Base-by-base conservation (phyloP, 371 early-diverging fungal genomes). In the Mortierella sp. region DNA sequence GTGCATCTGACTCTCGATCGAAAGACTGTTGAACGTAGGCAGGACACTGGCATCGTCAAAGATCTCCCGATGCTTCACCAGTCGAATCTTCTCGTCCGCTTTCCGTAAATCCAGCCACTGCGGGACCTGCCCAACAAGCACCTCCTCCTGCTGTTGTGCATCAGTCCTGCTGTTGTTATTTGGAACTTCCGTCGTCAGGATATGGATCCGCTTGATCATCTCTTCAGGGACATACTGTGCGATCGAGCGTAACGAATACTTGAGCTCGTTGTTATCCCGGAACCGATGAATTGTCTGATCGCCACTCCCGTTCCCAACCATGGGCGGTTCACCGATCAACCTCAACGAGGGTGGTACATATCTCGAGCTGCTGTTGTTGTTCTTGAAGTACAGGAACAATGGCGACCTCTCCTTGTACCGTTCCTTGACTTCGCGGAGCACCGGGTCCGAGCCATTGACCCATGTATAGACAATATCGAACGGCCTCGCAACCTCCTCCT, bases 401-500 rank as follows among this genome's bases (percentile, higher is more conserved):
- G 77, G 70, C 10, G 80, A 80, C 5, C 19, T 75, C 11, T 31
- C 71, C 53, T 81, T 61, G 48, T 73, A 81, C 9, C 51, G 19
- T 6, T 75, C 79, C 61, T 73, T 73, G 64, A 87, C 64, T 3
- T 43, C 51, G n/a, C 43, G 21, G 37, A 83, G 57, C 14, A 10
- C 53, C 16, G 81, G 51, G 9, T 83, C 87, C 0, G 84, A 73
- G 31, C 87, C 87, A 70, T 87, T 87, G 51, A 87, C 87, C 87
- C 87, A 87, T 2, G 84, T 81, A 57, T 87, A 87, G 3, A 83
- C 73, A 43, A 87, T 59, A 53, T 87, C 87, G 48, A 84, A 37
- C 21, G 37, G 34, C 19, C 64, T 34, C 3, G 16, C 59, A 59
- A 28, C 31, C 59, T 59, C 59, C 31, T 31, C 57, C 57, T 57